Evolutionary conservation across 108 stramenopile genomes (phyloP), one percentile per base, ranked within the genome.

Genomic region (Chaetoceros muelleri): DNA sequence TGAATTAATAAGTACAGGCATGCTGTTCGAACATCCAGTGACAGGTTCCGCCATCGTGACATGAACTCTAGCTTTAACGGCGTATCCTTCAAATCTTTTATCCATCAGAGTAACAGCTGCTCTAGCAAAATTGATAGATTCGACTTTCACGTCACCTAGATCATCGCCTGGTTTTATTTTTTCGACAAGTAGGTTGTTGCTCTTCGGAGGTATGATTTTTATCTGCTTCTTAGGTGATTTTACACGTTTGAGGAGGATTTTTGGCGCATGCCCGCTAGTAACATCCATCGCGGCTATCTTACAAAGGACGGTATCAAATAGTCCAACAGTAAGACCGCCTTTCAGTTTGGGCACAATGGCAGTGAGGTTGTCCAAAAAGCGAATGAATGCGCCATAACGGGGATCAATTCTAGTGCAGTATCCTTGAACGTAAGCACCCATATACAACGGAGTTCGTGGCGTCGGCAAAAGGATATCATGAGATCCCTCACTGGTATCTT

Each of bases 361-460:
- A 24, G 92, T 87, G 29, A 90, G 64, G 24, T 80, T 76, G 65
- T 85, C 78, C 30, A 83, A 60, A 60, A 90, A 94, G 13, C 82
- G 74, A 27, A 94, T 66, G 51, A 94, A 94, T 20, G 86, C 83
- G 34, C 92, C 92, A 57, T 79, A 73, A 7, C 85, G 76, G 13
- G 60, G 60, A 59, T 87, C 85, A 52, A 84, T 71, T 22, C 80
- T 61, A 20, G 75, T 60, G 23, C 86, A 80, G 58, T 73, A 87
- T 22, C 92, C 92, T 7, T 65, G 66, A 24, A 89, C 71, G 21
- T 59, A 55, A 17, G 79, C 81, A 10, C 85, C 85, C 52, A 81
- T 76, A 56, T 74, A 89, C 2, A 93, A 52, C 24, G 71, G 58
- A 1, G 79, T 70, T 40, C 58, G 55, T 0, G 74, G 74, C 17